Evolutionary conservation across 495 filamentous ascomycete genomes (phyloP), one percentile per base, ranked within the genome.

Genomic region (Aspergillus haitiensis): DNA sequence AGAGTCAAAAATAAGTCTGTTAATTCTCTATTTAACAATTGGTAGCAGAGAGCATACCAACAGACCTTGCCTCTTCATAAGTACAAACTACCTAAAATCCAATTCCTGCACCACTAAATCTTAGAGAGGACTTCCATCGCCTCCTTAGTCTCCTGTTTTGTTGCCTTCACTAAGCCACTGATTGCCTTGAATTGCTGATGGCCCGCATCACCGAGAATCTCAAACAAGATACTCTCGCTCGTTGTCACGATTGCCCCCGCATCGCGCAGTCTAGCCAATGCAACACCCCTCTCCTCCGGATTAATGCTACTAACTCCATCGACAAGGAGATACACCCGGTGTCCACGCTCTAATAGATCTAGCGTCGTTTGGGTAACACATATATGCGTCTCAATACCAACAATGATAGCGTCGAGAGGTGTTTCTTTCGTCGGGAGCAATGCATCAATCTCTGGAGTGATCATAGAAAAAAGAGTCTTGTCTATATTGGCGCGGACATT

Each of bases 361-460:
- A 98, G 79, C 33, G 89, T 84, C 21, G 93, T 97, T 78, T 97
- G 93, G 60, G 90, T 91, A 3, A 98, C 86, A 75, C 94, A 98
- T 67, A 98, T 93, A 71, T 98, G 94, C 27, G 83, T 82, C 73
- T 98, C 94, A 67, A 98, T 96, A 9, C 94, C 94, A 6, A 95
- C 87, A 53, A 79, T 70, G 11, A 72, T 80, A 40, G 67, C 74
- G 59, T 75, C 73, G 7, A 75, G 56, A 21, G 51, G 52, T 15
- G 8, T 7, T n/a, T 59, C 55, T 6, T 52, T 67, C 3, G 68
- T 66, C 2, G 66, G 74, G 34, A 77, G 64, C 2, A 70, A 50
- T 5, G 71, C 67, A 13, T 66, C 71, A 31, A 85, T 72, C 16
- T 82, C 77, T 0, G 76, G 74, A 0, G 79, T 70, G 37, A 88